Evolutionary conservation across 257 asterid genomes (phyloP).

Genomic region (Nicotiana tabacum): DNA sequence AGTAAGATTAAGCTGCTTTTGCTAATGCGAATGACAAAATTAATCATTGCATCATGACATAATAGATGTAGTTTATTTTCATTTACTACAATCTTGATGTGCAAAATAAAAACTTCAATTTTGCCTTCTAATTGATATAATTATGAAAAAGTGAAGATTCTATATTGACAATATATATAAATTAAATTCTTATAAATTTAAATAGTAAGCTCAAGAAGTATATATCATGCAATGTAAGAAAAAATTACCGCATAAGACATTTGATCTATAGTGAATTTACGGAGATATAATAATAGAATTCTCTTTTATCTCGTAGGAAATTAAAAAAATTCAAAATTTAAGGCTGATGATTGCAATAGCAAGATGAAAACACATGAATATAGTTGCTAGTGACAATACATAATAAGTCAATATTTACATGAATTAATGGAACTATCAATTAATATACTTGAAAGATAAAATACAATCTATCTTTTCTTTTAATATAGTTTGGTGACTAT

Average conservation of each 20-base stretch:
- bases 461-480: background rate
- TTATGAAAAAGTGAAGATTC: background rate
- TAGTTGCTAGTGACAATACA: conserved; percentile 18
- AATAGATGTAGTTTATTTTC: background rate
- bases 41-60: background rate
- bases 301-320: no score
- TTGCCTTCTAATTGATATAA: background rate
- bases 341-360: conserved; percentile 26
- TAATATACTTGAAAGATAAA: background rate
- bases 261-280: no score
- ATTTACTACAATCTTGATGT: background rate
- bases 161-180: no score
- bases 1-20: no score
- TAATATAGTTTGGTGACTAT: conserved; percentile 3
- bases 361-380: conserved; percentile 10
- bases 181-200: no score
- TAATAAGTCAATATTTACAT: background rate
- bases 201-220: no score
- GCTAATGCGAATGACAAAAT: background rate
- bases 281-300: no score
- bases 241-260: no score
- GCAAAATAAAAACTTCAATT: background rate
- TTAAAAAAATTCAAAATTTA: conserved; percentile 20
- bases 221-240: no score
- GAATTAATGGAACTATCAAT: background rate